These are phyloP conservation scores for Artomyces pyxidatus DNA, from an alignment of 768 basidiomycete species.

Conservation along the genomic window DNA sequence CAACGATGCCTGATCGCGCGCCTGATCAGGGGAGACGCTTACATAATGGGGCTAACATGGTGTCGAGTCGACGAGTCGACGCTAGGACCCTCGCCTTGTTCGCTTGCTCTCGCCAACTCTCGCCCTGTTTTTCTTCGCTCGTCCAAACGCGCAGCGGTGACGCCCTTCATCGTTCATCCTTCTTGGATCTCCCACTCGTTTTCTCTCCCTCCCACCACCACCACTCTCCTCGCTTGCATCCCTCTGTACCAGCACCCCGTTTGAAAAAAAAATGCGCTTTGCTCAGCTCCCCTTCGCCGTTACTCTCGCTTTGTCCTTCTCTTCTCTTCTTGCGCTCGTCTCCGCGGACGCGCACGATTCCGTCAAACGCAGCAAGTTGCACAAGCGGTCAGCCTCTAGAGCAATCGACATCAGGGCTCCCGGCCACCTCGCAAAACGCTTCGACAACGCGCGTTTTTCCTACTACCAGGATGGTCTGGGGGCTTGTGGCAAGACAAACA, in stretches of 20 bases:
- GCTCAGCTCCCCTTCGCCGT: background rate
- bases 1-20: too few species aligned
- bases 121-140: too few species aligned
- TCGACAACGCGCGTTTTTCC: conserved; percentile 35
- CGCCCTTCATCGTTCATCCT: conserved; percentile 1
- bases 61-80: too few species aligned
- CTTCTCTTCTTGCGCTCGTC: background rate
- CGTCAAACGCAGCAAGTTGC: background rate
- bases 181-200: background rate
- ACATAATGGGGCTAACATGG: too few species aligned
- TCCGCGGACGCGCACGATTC: background rate
- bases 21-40: too few species aligned
- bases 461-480: conserved; percentile 52
- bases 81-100: too few species aligned
- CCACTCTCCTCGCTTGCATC: background rate
- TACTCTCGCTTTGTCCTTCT: background rate
- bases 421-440: conserved; percentile 33
- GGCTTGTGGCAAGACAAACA: conserved; percentile 42
- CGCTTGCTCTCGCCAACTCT: too few species aligned
- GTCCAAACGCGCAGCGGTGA: conserved; percentile 1
- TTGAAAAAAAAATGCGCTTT: background rate
- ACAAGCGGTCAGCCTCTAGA: background rate
- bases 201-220: background rate
- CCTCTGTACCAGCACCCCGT: background rate
- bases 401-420: background rate